Conservation (phyloP, 2,329 filamentous ascomycete species). For the Madurella fahalii region DNA sequence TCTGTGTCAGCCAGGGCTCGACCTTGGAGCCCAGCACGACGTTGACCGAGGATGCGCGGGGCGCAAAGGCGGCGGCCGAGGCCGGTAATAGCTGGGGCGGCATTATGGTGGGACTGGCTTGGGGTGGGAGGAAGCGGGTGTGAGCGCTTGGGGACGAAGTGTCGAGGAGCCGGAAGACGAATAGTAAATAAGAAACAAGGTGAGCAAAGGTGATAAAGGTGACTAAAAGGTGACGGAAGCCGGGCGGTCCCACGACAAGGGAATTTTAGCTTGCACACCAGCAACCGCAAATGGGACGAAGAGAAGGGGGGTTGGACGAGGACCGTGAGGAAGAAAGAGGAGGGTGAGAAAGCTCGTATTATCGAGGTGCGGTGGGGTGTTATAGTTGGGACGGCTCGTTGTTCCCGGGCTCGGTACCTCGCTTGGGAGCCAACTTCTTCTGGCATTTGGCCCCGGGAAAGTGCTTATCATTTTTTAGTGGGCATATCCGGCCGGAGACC, state of each 20-base stretch:
- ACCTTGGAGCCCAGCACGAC: slow-evolving; percentile 89
- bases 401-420: slow-evolving; percentile 12
- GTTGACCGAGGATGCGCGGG: slow-evolving; percentile 83
- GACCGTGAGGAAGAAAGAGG: slow-evolving; percentile 43
- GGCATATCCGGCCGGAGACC: background rate
- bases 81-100: slow-evolving; percentile 89
- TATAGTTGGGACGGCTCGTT: slow-evolving; percentile 32
- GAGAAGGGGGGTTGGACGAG: slow-evolving; percentile 53
- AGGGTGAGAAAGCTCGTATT: slow-evolving; percentile 43
- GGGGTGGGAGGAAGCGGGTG: slow-evolving; percentile 31
- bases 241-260: slow-evolving; percentile 53
- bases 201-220: slow-evolving; percentile 26
- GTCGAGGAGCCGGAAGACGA: slow-evolving; percentile 32
- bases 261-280: slow-evolving; percentile 58
- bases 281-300: slow-evolving; percentile 55
- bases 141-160: slow-evolving; percentile 37
- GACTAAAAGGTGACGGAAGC: slow-evolving; percentile 43
- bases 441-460: background rate
- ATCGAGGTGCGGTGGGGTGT: slow-evolving; percentile 45
- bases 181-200: slow-evolving; percentile 41
- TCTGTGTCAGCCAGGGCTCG: slow-evolving; percentile 95
- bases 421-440: background rate
- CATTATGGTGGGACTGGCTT: slow-evolving; percentile 50
- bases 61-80: slow-evolving; percentile 93
- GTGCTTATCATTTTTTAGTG: background rate